A percentile compares a stretch with the other conserved stretches of the same genome.
These are phyloP conservation scores for Ophiocytium majus DNA, from an alignment of 352 stramenopile genomes.

Conservation along the genomic window DNA sequence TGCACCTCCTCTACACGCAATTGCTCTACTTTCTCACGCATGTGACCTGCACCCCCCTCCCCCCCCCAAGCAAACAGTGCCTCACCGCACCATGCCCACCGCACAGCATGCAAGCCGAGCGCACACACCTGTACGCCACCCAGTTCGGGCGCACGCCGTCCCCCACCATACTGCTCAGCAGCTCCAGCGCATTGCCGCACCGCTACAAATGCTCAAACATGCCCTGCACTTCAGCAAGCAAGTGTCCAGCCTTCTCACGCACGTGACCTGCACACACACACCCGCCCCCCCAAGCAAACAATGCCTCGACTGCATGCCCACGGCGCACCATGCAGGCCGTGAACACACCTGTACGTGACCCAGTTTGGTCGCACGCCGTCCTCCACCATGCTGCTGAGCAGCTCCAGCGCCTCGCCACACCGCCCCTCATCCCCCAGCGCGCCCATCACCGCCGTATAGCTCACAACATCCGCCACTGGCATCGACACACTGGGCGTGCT, in stretches of 20 bases:
- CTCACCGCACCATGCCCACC: not conserved
- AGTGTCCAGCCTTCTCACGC: not conserved
- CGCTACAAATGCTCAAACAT: not conserved
- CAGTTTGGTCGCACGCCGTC: conserved; percentile 44
- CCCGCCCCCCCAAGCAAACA: too few species aligned
- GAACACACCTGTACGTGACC: conserved; percentile 36
- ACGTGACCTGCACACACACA: not conserved
- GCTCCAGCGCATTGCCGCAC: conserved; percentile 31
- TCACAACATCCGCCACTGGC: too few species aligned
- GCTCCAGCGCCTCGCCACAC: conserved; percentile 41
- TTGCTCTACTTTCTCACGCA: not conserved
- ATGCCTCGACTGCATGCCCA: not conserved
- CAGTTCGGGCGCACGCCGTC: conserved; percentile 44
- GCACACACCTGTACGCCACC: conserved; percentile 34
- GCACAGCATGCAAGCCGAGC: too few species aligned
- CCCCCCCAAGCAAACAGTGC: not conserved
- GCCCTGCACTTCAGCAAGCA: not conserved
- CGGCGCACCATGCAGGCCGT: not conserved
- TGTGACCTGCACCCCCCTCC: not conserved
- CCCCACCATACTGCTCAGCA: conserved; percentile 44
- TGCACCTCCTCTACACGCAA: not conserved
- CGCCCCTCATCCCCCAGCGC: conserved; percentile 21
- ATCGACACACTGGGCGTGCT: too few species aligned
- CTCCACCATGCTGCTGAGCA: conserved; percentile 45
- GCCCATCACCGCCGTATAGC: conserved; percentile 30